A percentile compares a stretch with the other conserved stretches of the same genome.
These are phyloP conservation scores for Pichia terricola DNA, from an alignment of 1,139 yeast genomes.

Conservation along the genomic window DNA sequence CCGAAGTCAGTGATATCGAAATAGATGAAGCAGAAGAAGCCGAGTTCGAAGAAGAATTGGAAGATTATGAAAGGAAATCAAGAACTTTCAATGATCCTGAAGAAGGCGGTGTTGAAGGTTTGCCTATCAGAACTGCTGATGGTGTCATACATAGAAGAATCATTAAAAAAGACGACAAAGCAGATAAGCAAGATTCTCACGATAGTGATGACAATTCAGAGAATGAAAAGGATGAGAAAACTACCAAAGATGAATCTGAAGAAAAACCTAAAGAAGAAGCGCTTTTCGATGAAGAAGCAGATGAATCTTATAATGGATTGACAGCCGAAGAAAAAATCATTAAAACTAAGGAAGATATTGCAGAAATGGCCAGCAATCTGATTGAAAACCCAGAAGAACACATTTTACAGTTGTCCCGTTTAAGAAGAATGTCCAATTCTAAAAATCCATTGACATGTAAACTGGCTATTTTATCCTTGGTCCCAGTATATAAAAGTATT, in stretches of 20 bases:
- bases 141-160: conserved; percentile 64
- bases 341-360: conserved; percentile 72
- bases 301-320: conserved; percentile 37
- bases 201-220: conserved; percentile 3
- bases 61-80: conserved; percentile 58
- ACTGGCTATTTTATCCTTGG: conserved; percentile 66
- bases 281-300: conserved; percentile 25
- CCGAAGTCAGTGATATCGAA: conserved; percentile 15
- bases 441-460: conserved; percentile 61
- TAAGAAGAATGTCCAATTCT: conserved; percentile 64
- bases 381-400: conserved; percentile 91
- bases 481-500: conserved; percentile 75
- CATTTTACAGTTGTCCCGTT: conserved; percentile 52
- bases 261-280: conserved; percentile 14
- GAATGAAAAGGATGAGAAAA: conserved; percentile 14
- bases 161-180: conserved; percentile 23
- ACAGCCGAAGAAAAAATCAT: conserved; percentile 51
- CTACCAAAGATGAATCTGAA: conserved; percentile 18
- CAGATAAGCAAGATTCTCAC: background rate
- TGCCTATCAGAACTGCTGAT: conserved; percentile 69
- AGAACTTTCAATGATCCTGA: conserved; percentile 32
- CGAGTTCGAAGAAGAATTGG: conserved; percentile 20
- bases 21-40: conserved; percentile 20
- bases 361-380: conserved; percentile 66
- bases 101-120: conserved; percentile 49